These are phyloP conservation scores for Chaetomium cochliodes DNA, from an alignment of 495 filamentous ascomycete species.

Conservation along the genomic window DNA sequence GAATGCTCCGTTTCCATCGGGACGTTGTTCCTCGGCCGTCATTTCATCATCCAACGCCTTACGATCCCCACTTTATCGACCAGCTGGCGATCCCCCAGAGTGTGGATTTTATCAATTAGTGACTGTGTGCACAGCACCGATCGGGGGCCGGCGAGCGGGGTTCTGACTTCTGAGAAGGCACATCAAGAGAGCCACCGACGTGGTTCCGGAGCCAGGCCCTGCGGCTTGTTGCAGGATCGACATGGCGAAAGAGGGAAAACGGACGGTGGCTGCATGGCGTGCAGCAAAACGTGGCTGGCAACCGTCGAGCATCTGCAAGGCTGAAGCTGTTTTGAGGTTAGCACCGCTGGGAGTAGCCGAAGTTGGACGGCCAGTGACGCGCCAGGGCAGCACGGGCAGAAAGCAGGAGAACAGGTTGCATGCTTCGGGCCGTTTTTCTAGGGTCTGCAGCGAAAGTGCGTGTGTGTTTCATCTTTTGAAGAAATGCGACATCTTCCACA, in stretches of 20 bases:
- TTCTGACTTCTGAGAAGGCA: no score
- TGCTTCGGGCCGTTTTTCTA: constrained; percentile 13
- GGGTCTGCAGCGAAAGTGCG: constrained; percentile 1
- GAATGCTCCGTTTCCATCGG: neutral
- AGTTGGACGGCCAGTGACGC: neutral
- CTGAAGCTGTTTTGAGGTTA: constrained; percentile 2
- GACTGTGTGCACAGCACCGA: no score
- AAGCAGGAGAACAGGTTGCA: neutral
- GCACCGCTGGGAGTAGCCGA: neutral
- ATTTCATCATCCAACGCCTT: no score
- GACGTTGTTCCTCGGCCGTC: neutral
- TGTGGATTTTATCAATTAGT: neutral
- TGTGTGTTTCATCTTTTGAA: neutral
- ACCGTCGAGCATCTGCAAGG: constrained; percentile 4
- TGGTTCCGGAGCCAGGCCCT: neutral
- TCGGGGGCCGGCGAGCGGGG: no score
- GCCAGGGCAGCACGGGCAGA: no score
- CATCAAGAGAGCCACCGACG: neutral
- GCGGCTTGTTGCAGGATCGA: neutral
- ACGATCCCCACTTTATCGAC: no score
- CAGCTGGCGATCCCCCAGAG: constrained; percentile 1
- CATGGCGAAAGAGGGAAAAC: neutral
- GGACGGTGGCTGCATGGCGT: constrained; percentile 5
- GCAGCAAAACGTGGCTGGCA: neutral
- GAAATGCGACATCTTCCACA: neutral